These are phyloP conservation scores for Arabidopsis suecica DNA, from an alignment of 345 rosid genomes.

Conservation along the genomic window DNA sequence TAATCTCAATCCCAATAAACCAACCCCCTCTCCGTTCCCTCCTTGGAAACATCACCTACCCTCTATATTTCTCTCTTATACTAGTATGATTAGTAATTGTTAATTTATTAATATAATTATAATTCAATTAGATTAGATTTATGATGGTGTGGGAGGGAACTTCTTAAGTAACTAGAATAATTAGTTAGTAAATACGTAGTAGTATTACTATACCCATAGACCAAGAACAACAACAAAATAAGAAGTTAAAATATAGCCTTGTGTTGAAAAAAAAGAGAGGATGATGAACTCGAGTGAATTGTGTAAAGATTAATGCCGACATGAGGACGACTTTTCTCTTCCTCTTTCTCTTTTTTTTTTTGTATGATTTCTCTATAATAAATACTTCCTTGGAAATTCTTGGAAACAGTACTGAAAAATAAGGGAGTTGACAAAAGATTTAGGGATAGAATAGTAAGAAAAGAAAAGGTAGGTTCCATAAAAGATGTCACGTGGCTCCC, in stretches of 20 bases:
- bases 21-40: constrained; percentile 31
- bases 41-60: constrained; percentile 43
- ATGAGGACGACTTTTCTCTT: constrained; percentile 22
- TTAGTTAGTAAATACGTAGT: not conserved
- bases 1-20: constrained; percentile 43
- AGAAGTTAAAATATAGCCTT: constrained; percentile 6
- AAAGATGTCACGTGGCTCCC: constrained; percentile 45
- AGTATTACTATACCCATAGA: not conserved
- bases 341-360: not conserved
- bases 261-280: not conserved
- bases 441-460: not conserved
- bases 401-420: constrained; percentile 4
- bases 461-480: constrained; percentile 23
- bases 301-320: constrained; percentile 27
- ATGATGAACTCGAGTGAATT: constrained; percentile 5
- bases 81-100: too few species aligned
- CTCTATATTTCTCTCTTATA: too few species aligned
- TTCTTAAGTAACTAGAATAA: not conserved
- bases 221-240: not conserved
- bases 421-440: constrained; percentile 38
- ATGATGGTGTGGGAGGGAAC: not conserved
- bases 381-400: not conserved
- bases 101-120: too few species aligned
- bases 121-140: too few species aligned
- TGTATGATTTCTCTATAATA: not conserved